Evolutionary conservation across 1,139 yeast genomes (phyloP).

Genomic region (Zygosaccharomyces sapae): DNA sequence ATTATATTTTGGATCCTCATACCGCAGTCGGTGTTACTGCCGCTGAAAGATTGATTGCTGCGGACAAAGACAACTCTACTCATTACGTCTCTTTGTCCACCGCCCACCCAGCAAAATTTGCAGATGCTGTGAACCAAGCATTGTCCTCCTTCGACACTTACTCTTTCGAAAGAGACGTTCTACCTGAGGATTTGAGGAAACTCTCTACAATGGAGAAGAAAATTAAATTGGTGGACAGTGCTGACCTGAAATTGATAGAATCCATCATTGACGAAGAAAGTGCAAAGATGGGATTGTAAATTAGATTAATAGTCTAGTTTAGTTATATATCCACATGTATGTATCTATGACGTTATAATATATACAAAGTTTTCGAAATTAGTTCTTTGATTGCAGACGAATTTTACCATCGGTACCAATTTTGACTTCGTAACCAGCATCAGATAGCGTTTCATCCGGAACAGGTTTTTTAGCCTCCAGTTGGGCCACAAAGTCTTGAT

Average conservation of each 20-base stretch:
- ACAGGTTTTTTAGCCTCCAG: conserved; percentile 55
- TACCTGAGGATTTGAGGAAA: conserved; percentile 80
- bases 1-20: conserved; percentile 92
- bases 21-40: conserved; percentile 91
- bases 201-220: conserved; percentile 71
- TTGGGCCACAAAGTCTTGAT: conserved; percentile 69
- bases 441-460: conserved; percentile 46
- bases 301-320: neutral
- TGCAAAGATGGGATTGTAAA: conserved; percentile 43
- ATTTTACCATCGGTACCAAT: conserved; percentile 51
- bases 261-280: conserved; percentile 67
- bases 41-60: conserved; percentile 55
- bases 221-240: conserved; percentile 67
- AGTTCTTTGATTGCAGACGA: conserved; percentile 35
- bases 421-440: conserved; percentile 58
- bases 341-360: conserved; percentile 1
- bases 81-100: conserved; percentile 82
- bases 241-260: conserved; percentile 71
- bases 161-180: conserved; percentile 79
- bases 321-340: conserved; percentile 1
- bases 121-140: conserved; percentile 89
- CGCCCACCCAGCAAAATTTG: conserved; percentile 97
- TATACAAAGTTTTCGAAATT: neutral
- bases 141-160: conserved; percentile 62
- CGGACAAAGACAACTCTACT: conserved; percentile 43